Evolutionary conservation across 331 rosid genomes (phyloP).

Genomic region (Stylosanthes scabra): DNA sequence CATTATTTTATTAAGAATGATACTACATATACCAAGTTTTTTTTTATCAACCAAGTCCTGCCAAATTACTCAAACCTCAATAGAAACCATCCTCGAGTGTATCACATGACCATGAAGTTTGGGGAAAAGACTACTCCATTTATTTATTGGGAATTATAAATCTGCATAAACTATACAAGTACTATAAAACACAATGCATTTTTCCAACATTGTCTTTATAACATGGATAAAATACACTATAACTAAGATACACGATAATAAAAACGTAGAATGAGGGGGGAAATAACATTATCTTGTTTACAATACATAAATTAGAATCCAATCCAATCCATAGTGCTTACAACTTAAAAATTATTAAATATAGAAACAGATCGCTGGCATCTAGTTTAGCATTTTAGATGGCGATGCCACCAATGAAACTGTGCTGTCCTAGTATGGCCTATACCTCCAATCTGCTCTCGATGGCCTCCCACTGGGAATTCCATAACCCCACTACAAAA

Average conservation of each 20-base stretch:
- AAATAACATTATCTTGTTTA: constrained; percentile 1
- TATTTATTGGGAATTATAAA: constrained; percentile 21
- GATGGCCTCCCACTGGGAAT: constrained; percentile 71
- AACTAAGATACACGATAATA: constrained; percentile 23
- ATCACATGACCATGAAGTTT: no score
- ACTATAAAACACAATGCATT: constrained; percentile 15
- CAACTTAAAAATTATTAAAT: background rate
- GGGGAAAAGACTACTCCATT: background rate
- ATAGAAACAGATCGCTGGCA: constrained; percentile 6
- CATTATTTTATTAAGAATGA: background rate
- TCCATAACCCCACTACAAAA: constrained; percentile 95
- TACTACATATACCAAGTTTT: no score
- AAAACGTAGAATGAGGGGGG: background rate
- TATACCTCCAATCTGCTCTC: constrained; percentile 88
- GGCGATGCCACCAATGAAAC: constrained; percentile 29
- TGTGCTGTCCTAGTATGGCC: constrained; percentile 66
- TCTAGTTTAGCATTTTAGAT: constrained; percentile 20
- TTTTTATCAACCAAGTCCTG: no score
- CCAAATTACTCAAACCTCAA: no score
- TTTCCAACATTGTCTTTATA: background rate
- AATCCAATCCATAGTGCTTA: constrained; percentile 24
- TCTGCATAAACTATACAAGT: background rate
- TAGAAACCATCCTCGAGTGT: no score
- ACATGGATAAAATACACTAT: background rate
- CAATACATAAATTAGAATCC: constrained; percentile 20